These are phyloP conservation scores for Prunus kanzakura DNA, from an alignment of 306 rosid species.

Conservation along the genomic window DNA sequence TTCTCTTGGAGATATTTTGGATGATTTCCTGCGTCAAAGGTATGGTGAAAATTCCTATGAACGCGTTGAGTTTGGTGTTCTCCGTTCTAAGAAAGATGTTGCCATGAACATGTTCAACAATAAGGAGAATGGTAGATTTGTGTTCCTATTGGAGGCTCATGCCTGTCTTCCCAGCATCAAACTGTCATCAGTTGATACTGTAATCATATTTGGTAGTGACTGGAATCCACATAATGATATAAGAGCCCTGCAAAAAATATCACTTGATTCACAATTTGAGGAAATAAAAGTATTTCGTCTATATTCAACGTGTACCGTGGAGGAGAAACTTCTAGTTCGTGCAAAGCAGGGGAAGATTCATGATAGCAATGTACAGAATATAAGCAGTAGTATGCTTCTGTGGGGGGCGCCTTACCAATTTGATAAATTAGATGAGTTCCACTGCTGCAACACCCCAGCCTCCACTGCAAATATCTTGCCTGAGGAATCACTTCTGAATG, in stretches of 20 bases:
- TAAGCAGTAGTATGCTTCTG: conserved; percentile 59
- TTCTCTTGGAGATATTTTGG: conserved; percentile 77
- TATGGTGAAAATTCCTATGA: conserved; percentile 75
- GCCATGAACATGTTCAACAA: conserved; percentile 67
- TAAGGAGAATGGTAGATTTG: conserved; percentile 62
- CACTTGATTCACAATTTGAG: conserved; percentile 62
- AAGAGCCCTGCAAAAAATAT: conserved; percentile 72
- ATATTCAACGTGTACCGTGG: conserved; percentile 72
- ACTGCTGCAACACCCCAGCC: conserved; percentile 27
- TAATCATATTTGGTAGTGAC: conserved; percentile 83
- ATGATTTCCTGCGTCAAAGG: conserved; percentile 63
- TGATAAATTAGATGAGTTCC: conserved; percentile 54
- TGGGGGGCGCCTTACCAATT: conserved; percentile 79
- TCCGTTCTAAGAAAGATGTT: conserved; percentile 45
- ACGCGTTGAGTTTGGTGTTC: conserved; percentile 50
- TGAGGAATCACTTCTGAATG: conserved; percentile 34
- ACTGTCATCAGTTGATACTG: conserved; percentile 62
- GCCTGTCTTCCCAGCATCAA: conserved; percentile 69
- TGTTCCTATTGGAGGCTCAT: conserved; percentile 71
- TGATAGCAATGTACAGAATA: conserved; percentile 43
- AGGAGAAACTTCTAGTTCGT: conserved; percentile 71
- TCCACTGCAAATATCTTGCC: conserved; percentile 21
- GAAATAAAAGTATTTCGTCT: conserved; percentile 71
- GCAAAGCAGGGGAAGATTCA: conserved; percentile 63
- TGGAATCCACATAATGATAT: conserved; percentile 80